phyloP scores from a whole-genome alignment of 164 flowering plant genomes.

The Sedum album region DNA sequence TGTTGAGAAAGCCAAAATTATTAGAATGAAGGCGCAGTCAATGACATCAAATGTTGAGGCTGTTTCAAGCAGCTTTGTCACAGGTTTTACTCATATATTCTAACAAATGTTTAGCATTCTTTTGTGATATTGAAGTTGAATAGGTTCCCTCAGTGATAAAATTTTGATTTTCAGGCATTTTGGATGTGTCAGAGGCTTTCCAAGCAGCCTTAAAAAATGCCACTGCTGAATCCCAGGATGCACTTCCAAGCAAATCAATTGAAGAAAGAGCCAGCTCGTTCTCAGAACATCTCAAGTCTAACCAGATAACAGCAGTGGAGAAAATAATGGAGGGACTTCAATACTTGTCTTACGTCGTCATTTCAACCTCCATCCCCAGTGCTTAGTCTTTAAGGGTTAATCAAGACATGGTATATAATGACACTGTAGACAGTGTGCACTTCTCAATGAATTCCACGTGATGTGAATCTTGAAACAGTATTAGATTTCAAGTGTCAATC shows the following conservation, averaged over 20 bases:
- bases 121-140: neutral
- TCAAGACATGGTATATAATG: neutral
- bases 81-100: slow-evolving; percentile 39
- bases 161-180: slow-evolving; percentile 43
- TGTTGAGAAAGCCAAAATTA: slow-evolving; percentile 67
- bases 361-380: slow-evolving; percentile 50
- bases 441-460: neutral
- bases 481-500: neutral
- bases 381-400: neutral
- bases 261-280: slow-evolving; percentile 60
- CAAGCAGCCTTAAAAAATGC: slow-evolving; percentile 52
- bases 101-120: neutral
- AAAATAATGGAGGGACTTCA: slow-evolving; percentile 87
- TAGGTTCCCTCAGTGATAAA: neutral
- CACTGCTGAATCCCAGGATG: slow-evolving; percentile 40
- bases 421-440: neutral
- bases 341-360: slow-evolving; percentile 54
- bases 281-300: slow-evolving; percentile 50
- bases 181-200: slow-evolving; percentile 87
- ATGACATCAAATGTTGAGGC: slow-evolving; percentile 74
- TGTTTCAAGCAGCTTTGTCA: slow-evolving; percentile 74
- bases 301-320: slow-evolving; percentile 42
- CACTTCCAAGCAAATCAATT: slow-evolving; percentile 32
- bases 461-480: neutral
- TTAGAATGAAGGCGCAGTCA: slow-evolving; percentile 63